phyloP scores from a whole-genome alignment of 495 filamentous ascomycete species.

The Eremomyces bilateralis region DNA sequence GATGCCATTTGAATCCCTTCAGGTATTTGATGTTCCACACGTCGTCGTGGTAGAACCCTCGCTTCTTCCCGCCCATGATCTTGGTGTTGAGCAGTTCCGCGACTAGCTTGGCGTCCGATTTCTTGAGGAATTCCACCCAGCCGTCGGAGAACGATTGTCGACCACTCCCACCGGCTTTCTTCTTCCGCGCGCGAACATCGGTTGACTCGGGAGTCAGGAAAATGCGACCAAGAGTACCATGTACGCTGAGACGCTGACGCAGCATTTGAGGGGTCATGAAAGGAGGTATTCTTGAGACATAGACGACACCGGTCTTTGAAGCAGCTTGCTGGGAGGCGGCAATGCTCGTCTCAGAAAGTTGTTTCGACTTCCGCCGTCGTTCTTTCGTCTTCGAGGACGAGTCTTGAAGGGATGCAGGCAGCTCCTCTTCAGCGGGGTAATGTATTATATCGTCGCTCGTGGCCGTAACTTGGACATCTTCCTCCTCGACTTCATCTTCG shows the following conservation, averaged over 20 bases:
- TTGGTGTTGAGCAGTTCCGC: conserved; percentile 71
- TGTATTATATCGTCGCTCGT: conserved; percentile 3
- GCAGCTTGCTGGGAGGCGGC: conserved; percentile 25
- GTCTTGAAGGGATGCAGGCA: not conserved
- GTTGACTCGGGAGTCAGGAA: conserved; percentile 72
- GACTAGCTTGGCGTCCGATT: conserved; percentile 58
- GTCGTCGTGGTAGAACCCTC: conserved; percentile 78
- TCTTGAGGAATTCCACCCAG: conserved; percentile 72
- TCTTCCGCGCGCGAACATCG: conserved; percentile 31
- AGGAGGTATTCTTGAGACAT: conserved; percentile 76
- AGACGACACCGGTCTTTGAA: conserved; percentile 56
- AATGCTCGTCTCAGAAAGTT: conserved; percentile 28
- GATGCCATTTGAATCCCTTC: conserved; percentile 62
- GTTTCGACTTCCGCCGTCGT: conserved; percentile 25
- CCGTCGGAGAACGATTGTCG: conserved; percentile 75
- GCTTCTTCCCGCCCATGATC: conserved; percentile 71
- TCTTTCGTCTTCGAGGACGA: conserved; percentile 3
- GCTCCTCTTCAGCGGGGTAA: not conserved
- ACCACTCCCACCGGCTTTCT: conserved; percentile 61
- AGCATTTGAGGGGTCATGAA: conserved; percentile 83
- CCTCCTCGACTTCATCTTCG: conserved; percentile 9
- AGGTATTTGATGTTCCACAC: conserved; percentile 78
- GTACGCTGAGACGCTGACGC: conserved; percentile 50
- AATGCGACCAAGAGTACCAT: conserved; percentile 62
- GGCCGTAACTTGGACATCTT: conserved; percentile 8